These are phyloP conservation scores for Penicillium bovifimosum DNA, from an alignment of 495 filamentous ascomycete species.

Conservation along the genomic window DNA sequence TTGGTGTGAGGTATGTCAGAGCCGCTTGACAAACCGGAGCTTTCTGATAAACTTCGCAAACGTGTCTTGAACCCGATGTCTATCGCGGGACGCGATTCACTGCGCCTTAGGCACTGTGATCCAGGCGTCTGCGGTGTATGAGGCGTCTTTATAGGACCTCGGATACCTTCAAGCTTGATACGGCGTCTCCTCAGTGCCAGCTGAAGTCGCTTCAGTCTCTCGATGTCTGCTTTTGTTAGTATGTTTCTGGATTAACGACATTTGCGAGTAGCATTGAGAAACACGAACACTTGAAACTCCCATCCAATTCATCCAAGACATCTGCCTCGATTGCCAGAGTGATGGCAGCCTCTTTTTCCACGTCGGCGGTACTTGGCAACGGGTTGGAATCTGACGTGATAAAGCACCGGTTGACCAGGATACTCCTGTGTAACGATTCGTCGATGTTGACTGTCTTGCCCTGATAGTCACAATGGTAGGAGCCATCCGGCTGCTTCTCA, in stretches of 20 bases:
- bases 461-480: not conserved
- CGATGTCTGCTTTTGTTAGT: not conserved
- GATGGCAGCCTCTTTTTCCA: not conserved
- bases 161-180: not conserved
- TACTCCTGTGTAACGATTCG: not conserved
- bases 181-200: slow-evolving; percentile 4
- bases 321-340: slow-evolving; percentile 1
- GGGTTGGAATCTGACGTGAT: not conserved
- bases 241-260: not conserved
- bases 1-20: not conserved
- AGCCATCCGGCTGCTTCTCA: not conserved
- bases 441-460: not conserved
- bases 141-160: not conserved
- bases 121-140: not conserved
- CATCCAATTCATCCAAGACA: not conserved
- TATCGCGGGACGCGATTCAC: not conserved
- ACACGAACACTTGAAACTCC: not conserved
- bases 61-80: not conserved
- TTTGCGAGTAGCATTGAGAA: not conserved
- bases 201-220: slow-evolving; percentile 4
- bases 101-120: not conserved
- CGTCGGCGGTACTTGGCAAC: not conserved
- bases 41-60: not conserved
- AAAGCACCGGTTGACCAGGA: not conserved
- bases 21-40: not conserved